Evolutionary conservation across 164 flowering plant species (phyloP), one percentile per base, ranked within the genome.

Genomic region (Tetrastigma voinierianum): DNA sequence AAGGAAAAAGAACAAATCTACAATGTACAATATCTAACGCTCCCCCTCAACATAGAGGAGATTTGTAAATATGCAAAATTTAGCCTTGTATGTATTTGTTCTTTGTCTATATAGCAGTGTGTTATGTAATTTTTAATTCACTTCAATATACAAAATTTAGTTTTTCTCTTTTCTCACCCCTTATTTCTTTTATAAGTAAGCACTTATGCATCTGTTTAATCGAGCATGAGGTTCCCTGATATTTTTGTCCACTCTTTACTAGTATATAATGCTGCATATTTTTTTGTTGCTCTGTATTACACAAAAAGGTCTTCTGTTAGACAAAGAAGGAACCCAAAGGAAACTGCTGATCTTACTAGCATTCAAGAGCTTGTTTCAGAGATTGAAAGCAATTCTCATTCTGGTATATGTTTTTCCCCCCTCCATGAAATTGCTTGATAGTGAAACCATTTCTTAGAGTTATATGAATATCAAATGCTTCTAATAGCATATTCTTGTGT

Each of bases 321-420:
- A 58, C 97, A 82, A 72, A 86, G 97, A 79, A 85, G 99, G 76
- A 96, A 96, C 69, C 95, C 93, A 25, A 93, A 80, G 77, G 97
- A 93, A 81, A 83, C 84, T 80, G 96, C 97, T 18, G 96, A 93
- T 78, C 85, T 96, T 67, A 79, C 92, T 17, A 93, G 97, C 75
- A 59, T 96, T 68, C 96, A 96, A 70, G 87, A 89, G 74, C 98
- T 93, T 72, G 59, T 90, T 46, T 71, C 62, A 70, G 93, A 90
- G 7, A 78, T 96, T 67, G 93, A 96, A 61, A 23, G 68, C 44
- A 76, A 71, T 63, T 86, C 82, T 72, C 90, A 93, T 75, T 70
- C 97, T 77, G 96, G 98, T 94, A 58, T 68, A 32, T 32, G 40
- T 72, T 9, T 1, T 67, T 12, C 21, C 4, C 23, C 47, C 17